phyloP scores from a whole-genome alignment of 345 rosid species.

The Balakata baccata region DNA sequence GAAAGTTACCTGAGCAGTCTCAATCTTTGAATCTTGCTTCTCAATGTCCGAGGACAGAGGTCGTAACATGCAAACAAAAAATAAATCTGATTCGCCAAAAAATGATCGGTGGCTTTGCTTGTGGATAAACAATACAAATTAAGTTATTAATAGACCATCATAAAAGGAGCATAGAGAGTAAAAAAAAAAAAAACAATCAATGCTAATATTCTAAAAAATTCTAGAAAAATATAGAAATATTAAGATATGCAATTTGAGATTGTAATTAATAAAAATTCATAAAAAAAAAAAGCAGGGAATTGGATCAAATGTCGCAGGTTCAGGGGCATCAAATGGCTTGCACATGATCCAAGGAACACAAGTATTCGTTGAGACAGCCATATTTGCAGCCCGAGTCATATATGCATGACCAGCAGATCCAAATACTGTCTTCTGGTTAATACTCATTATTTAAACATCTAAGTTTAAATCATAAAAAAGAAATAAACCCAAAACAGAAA shows the following conservation, averaged over 20 bases:
- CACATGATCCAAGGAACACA: conserved; percentile 39
- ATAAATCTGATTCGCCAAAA: conserved; percentile 50
- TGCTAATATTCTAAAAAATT: too few relatives aligned
- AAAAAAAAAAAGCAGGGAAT: not conserved
- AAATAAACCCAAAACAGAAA: conserved; percentile 26
- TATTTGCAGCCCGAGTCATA: conserved; percentile 30
- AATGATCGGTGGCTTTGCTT: conserved; percentile 62
- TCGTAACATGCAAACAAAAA: conserved; percentile 51
- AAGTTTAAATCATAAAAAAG: not conserved
- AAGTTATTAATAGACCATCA: not conserved
- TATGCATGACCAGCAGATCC: conserved; percentile 27
- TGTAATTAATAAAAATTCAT: not conserved
- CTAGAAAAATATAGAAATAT: too few relatives aligned
- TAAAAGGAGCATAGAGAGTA: not conserved
- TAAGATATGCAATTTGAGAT: too few relatives aligned
- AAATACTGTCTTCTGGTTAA: conserved; percentile 19
- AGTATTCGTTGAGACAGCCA: conserved; percentile 26
- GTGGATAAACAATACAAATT: conserved; percentile 1
- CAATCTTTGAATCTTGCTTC: conserved; percentile 53
- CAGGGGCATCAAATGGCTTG: conserved; percentile 35
- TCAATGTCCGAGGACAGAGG: conserved; percentile 45
- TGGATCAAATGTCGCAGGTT: conserved; percentile 12
- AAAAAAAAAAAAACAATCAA: not conserved
- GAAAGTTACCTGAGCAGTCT: conserved; percentile 49
- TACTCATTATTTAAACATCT: conserved; percentile 19